phyloP scores from a whole-genome alignment of 148 eudicot genomes.

The Persicaria tinctoria region DNA sequence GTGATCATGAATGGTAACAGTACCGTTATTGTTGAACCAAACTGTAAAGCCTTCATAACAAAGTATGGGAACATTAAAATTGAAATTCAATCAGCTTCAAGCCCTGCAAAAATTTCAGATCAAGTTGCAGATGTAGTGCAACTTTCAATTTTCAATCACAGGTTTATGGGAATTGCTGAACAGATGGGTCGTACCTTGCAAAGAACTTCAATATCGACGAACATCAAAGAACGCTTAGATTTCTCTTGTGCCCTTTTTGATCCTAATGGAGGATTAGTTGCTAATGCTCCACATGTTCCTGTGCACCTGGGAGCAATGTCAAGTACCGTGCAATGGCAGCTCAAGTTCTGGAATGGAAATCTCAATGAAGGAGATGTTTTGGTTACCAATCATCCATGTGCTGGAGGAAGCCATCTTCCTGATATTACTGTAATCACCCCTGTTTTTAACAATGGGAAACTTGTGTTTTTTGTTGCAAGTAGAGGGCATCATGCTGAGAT shows the following conservation, averaged over 20 bases:
- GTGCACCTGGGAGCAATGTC: constrained; percentile 99
- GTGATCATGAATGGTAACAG: constrained; percentile 98
- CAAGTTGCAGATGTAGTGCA: constrained; percentile 96
- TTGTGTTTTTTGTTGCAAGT: constrained; percentile 94
- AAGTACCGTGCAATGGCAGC: constrained; percentile 88
- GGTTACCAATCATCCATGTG: constrained; percentile 86
- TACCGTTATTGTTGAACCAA: constrained; percentile 85
- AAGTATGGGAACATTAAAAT: constrained; percentile 89
- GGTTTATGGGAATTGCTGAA: constrained; percentile 99
- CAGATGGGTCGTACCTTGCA: constrained; percentile 98
- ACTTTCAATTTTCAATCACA: constrained; percentile 86
- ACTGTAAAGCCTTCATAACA: constrained; percentile 65
- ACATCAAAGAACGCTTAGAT: constrained; percentile 89
- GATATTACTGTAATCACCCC: constrained; percentile 95
- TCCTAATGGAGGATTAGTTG: constrained; percentile 93
- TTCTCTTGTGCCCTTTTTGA: constrained; percentile 97
- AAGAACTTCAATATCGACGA: constrained; percentile 95
- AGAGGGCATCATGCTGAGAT: constrained; percentile 99
- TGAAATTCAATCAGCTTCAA: constrained; percentile 50
- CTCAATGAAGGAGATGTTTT: constrained; percentile 86
- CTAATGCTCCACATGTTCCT: constrained; percentile 99
- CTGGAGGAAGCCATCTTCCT: constrained; percentile 98
- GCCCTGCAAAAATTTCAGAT: constrained; percentile 36
- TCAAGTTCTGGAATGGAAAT: constrained; percentile 75
- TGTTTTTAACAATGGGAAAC: constrained; percentile 58